Evolutionary conservation across 371 early-diverging fungal genomes (phyloP), one percentile per base, ranked within the genome.

Genomic region (Batrachochytrium dendrobatidis): DNA sequence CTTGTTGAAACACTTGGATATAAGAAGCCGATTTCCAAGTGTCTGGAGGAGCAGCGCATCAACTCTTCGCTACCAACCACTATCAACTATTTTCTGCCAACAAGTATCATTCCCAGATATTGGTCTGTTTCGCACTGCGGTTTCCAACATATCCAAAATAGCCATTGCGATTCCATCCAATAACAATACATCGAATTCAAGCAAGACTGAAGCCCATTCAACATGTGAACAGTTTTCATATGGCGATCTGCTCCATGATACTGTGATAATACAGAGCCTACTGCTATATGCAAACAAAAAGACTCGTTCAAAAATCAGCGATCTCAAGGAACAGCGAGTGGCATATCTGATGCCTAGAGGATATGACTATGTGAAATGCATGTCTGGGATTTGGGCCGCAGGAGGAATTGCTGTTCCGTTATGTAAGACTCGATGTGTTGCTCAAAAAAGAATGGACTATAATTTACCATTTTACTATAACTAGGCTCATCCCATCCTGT

Each of bases 361-460:
- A 32, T 89, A 83, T 69, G 75, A 81, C 24, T 89, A 88, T 66
- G 86, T 84, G 6, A 82, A 79, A 3, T 65, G 76, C 17, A 87
- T 87, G 65, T 89, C 86, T 82, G 81, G 83, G 8, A 69, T 84
- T 39, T 92, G 92, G 92, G 82, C 83, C 4, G 75, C 83, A 10
- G 86, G 86, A 8, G 88, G 85, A 17, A 75, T 87, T 3, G 84
- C 85, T 1, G 90, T 92, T 20, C 92, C 92, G 12, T 67, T 91
- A 48, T 75, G 80, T 56, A 60, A 56, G 51, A 52, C 35, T 15
- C 48, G 48, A 59, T 62, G 64, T 67, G 67, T 31, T 63, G 64
- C 1, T 59, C 59, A 33, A 60, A 61, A 43, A 67, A 66, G 53
- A 61, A 69, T 15, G 74, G 62, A 60, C 69, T 62, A 55, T 75